Base-by-base conservation (phyloP, 2,329 filamentous ascomycete genomes). In the Fusarium clavum region DNA sequence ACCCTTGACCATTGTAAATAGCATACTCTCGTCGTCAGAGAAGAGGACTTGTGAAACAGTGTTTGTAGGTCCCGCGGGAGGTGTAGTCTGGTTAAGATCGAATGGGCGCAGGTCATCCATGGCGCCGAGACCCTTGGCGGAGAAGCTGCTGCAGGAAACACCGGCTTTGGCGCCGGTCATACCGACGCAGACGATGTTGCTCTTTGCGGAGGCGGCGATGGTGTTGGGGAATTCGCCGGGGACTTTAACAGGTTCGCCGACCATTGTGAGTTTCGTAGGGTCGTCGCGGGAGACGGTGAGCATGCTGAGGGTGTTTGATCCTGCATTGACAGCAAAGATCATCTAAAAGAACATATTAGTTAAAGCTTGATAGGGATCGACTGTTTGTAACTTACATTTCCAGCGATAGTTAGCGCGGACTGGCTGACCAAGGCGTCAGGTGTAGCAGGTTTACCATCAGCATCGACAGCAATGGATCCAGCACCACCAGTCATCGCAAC, bases 21-120 rank as follows among this genome's bases (percentile, higher is more conserved):
- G 78, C 3, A 78, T 81, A 0, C 75, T 78, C 65, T 87, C 82
- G 55, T 91, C 87, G 0, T 77, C 76, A 1, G 86, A 87, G 78
- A 90, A 91, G 75, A 90, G 87, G 0, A 84, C 81, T 10, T 91
- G 87, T 0, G 88, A 89, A 5, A 90, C 82, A 0, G 86, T 89
- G 76, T 89, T 89, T 4, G 80, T 77, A 0, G 88, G 88, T 0
- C 88, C 89, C 0, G 80, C 76, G 0, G 89, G 88, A 0, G 89
- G 89, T 0, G 86, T 90, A 0, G 82, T 83, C 73, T 91, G 89
- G 2, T 79, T 77, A 2, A 91, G 72, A 14, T 84, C 80, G 61
- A 90, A 84, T 0, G 79, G 58, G 0, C 84, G 81, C 0, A 86
- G 80, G 2, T 58, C 76, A 58, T 88, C 85, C 75, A 86, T 81